Evolutionary conservation across 805 yeast genomes (phyloP), one percentile per base, ranked within the genome.

Genomic region (Candida ascalaphidarum): DNA sequence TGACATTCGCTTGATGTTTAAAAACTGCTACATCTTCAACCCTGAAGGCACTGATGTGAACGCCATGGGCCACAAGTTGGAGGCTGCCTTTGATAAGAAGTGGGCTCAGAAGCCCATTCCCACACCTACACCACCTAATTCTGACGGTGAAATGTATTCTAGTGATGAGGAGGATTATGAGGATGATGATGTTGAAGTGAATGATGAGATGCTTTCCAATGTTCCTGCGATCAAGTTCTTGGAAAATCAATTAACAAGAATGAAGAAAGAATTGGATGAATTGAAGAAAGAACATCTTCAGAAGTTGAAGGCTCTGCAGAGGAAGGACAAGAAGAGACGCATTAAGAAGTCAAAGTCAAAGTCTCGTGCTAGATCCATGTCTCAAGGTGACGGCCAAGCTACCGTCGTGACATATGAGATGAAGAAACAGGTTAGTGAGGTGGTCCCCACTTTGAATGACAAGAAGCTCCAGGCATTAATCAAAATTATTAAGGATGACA

Each of bases 11-110:
- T 68, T 86, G 35, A 82, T 92, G 33, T 88, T 92, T 61, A 65
- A 71, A 37, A 89, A 92, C 58, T 89, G 97, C 59, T 92, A 84
- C 52, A 65, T 70, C 11, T 92, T 89, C 62, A 92, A 92, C 55
- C 97, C 98, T 2, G 95, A 82, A 44, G 95, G 96, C n/a, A 78
- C 95, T 4, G 94, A 94, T 27, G 98, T 92, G 21, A 85, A 88
- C 53, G 71, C 74, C 70, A 81, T 92, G 94, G 98, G 97, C 12
- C 95, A 84, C 52, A 71, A 86, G 43, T 63, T 92, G 31, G 96
- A 92, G 55, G 78, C 77, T 16, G 71, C 82, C 3, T 92, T 89
- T 48, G 81, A 85, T 44, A 77, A 81, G 46, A 79, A 77, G 52
- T 89, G 97, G 96, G 70, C 74, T 14, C 86, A 84, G 40, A 50